Base-by-base conservation (phyloP, 2,329 filamentous ascomycete genomes). In the Geoglossum cookeanum region DNA sequence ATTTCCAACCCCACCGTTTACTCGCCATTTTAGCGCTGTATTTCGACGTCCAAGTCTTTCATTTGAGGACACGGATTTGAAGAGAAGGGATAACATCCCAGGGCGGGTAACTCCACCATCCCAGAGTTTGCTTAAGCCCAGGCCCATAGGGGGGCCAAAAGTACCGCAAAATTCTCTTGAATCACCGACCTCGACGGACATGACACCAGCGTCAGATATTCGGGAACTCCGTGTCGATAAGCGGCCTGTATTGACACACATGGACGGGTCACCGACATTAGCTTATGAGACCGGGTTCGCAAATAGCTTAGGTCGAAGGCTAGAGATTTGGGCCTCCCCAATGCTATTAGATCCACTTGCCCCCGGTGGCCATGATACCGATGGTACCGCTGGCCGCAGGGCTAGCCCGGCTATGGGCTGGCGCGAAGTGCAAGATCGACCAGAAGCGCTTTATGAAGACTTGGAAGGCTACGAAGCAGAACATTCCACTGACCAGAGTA, bases 271-370 rank as follows among this genome's bases (percentile, higher is more conserved):
- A 45, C 13, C 8, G 2, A 33, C n/a, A 9, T 17, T 32, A 7
- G 9, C 22, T 39, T 55, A 9, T 27, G 54, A 55, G 30, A 9
- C 11, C 3, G 54, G 27, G 27, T 55, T 55, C 29, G 54, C 54
- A 39, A 32, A 55, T 45, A 55, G 37, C 35, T 17, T 55, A 17
- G 37, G 32, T 45, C 35, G 54, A n/a, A 55, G 35, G 13, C 13
- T 55, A 27, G 54, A 55, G n/a, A 27, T 55, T 45, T 55, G 54
- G 54, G 54, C 54, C n/a, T 55, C 33, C 3, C 54, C 54, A 3
- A 55, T 55, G 54, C 13, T 55, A 1, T 15, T 55, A 4, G 42
- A 55, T 44, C 35, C 33, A 4, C 29, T 39, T 27, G 27, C 7
- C 30, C 33, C 54, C 29, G 22, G 54, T 13, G 35, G 27, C 11